Evolutionary conservation across 805 yeast genomes (phyloP).

Genomic region (Wickerhamomyces queroliae): DNA sequence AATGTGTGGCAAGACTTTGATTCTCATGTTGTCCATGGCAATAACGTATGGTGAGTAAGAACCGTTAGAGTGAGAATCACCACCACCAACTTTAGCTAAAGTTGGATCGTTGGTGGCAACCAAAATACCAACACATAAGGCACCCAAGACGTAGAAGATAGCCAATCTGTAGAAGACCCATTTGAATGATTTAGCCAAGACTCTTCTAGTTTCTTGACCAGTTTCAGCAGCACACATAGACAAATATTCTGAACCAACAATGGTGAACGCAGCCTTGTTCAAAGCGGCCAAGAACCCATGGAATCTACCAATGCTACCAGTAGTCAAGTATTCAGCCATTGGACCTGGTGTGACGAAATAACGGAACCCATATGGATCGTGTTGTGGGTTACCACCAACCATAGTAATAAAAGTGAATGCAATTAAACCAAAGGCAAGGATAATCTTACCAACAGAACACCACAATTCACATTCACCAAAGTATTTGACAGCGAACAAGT

Average conservation of each 20-base stretch:
- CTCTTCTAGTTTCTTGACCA: slow-evolving; percentile 61
- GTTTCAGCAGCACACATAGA: slow-evolving; percentile 81
- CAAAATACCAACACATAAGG: slow-evolving; percentile 64
- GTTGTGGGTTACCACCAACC: slow-evolving; percentile 82
- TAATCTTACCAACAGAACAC: slow-evolving; percentile 64
- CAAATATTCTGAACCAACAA: slow-evolving; percentile 82
- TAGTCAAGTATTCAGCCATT: slow-evolving; percentile 46
- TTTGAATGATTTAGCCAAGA: slow-evolving; percentile 68
- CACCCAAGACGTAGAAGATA: slow-evolving; percentile 62
- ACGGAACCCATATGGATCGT: slow-evolving; percentile 55
- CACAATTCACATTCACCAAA: slow-evolving; percentile 84
- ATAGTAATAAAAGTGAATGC: slow-evolving; percentile 71
- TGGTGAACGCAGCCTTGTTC: slow-evolving; percentile 67
- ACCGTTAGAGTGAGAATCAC: slow-evolving; percentile 34
- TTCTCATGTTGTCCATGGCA: slow-evolving; percentile 44
- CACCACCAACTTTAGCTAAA: slow-evolving; percentile 34
- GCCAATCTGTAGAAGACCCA: slow-evolving; percentile 60
- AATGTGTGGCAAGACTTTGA: slow-evolving; percentile 40
- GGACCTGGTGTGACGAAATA: slow-evolving; percentile 48
- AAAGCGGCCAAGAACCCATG: slow-evolving; percentile 70
- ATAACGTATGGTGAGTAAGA: slow-evolving; percentile 49
- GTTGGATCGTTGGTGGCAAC: slow-evolving; percentile 56
- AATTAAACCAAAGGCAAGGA: slow-evolving; percentile 66
- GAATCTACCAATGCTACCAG: slow-evolving; percentile 59
- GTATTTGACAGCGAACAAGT: slow-evolving; percentile 63